Percentiles rank a stretch among this genome's conserved stretches.
These are phyloP conservation scores for Dorcoceras hygrometricum DNA, from an alignment of 257 asterid species.

Conservation along the genomic window DNA sequence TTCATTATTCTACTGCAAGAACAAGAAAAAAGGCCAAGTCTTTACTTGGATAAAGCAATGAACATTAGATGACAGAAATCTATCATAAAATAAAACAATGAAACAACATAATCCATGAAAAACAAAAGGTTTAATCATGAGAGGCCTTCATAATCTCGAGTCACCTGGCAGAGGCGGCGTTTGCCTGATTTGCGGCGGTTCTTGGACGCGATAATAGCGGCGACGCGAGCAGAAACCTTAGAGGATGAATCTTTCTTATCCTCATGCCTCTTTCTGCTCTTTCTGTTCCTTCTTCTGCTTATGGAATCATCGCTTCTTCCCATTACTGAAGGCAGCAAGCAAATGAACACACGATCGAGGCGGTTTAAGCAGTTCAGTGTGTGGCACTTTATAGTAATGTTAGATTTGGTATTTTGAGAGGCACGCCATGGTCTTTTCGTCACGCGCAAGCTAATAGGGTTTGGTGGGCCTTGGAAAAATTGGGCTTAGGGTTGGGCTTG, in stretches of 20 bases:
- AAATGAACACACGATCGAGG: neutral
- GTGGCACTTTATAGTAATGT: conserved; percentile 13
- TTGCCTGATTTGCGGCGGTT: conserved; percentile 57
- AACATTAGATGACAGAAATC: neutral
- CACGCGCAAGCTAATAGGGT: neutral
- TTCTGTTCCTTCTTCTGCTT: conserved; percentile 39
- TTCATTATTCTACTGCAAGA: neutral
- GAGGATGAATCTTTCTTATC: conserved; percentile 34
- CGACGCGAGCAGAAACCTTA: conserved; percentile 47
- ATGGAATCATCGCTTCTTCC: conserved; percentile 56
- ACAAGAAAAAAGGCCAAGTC: neutral
- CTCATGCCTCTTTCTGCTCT: conserved; percentile 39
- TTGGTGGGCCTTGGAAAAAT: neutral
- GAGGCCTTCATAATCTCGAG: neutral
- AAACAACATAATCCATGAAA: neutral
- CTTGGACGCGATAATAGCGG: conserved; percentile 57
- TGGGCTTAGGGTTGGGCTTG: conserved; percentile 11
- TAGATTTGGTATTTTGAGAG: conserved; percentile 15
- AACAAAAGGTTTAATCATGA: no score
- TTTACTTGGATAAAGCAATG: neutral
- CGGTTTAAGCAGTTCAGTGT: conserved; percentile 23
- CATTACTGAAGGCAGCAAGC: conserved; percentile 30
- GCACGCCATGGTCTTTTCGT: conserved; percentile 15
- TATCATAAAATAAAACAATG: neutral
- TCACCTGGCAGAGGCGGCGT: conserved; percentile 55